Conservation (phyloP, 768 basidiomycete genomes). For the Boletus insuetus region DNA sequence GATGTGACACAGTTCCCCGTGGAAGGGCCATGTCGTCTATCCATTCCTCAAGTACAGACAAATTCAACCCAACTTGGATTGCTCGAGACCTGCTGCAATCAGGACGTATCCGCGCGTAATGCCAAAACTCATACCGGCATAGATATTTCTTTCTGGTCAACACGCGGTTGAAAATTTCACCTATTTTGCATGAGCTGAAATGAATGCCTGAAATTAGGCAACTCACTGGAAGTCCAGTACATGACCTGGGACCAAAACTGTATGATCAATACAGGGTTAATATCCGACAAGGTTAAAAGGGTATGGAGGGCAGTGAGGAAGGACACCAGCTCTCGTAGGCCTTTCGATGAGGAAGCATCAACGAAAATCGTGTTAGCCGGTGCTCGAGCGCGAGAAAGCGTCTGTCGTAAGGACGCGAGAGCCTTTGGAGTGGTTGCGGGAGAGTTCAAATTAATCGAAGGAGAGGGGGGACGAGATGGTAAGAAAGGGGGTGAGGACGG, state of each 20-base stretch:
- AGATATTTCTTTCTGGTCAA: slow-evolving; percentile 92
- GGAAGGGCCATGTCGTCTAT: slow-evolving; percentile 79
- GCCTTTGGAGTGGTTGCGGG: slow-evolving; percentile 47
- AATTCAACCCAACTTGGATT: slow-evolving; percentile 85
- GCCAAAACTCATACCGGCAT: slow-evolving; percentile 59
- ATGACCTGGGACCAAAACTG: slow-evolving; percentile 98
- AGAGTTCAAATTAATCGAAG: slow-evolving; percentile 43
- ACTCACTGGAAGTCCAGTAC: slow-evolving; percentile 94
- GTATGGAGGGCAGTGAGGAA: slow-evolving; percentile 86
- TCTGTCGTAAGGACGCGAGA: slow-evolving; percentile 69
- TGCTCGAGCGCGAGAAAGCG: slow-evolving; percentile 53
- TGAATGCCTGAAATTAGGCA: slow-evolving; percentile 2
- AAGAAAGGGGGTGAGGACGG: slow-evolving; percentile 51
- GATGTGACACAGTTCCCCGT: slow-evolving; percentile 72
- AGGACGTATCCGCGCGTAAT: slow-evolving; percentile 3
- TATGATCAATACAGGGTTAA: slow-evolving; percentile 84
- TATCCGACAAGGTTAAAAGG: slow-evolving; percentile 77
- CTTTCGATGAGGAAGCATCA: slow-evolving; percentile 41
- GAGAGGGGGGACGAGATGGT: slow-evolving; percentile 48
- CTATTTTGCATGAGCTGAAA: slow-evolving; percentile 36
- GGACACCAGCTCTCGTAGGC: slow-evolving; percentile 59
- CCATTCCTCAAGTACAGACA: slow-evolving; percentile 89
- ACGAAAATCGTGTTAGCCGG: slow-evolving; percentile 51
- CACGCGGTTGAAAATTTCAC: slow-evolving; percentile 83
- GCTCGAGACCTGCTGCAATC: slow-evolving; percentile 61